Base-by-base conservation (phyloP, 148 eudicot genomes). In the Silene latifolia region DNA sequence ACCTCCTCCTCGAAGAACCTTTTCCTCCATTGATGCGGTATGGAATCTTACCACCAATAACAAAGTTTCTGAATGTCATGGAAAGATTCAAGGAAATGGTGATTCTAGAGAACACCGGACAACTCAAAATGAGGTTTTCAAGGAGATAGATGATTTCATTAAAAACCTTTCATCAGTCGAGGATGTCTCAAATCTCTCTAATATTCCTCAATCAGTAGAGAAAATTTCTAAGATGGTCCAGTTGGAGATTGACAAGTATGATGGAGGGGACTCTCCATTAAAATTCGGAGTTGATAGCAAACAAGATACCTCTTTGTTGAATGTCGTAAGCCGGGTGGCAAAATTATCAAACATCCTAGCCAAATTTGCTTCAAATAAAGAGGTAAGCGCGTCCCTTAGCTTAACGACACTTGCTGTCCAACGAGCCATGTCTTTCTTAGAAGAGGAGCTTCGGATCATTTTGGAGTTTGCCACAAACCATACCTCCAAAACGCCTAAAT, bases 361-460 rank as follows among this genome's bases (percentile, higher is more conserved):
- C 4, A 73, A 61, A 61, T 79, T 76, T 5, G 29, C 77, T 2
- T 70, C 67, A 1, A 68, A 25, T 48, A 32, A 75, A n/a, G 39
- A 73, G 19, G 64, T 67, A 15, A 54, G 10, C 19, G 2, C 21
- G 9, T 19, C 54, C 39, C 68, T 63, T 44, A 54, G 53, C 60
- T 51, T 57, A 65, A 72, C 64, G 0, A 73, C 69, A 20, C 27
- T 35, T 10, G 71, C 78, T 39, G 69, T 81, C 13, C 87, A 84
- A 15, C 79, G 69, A 11, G 78, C 82, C 18, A 81, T 84, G 82
- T 32, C 47, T 15, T 56, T 76, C 51, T 71, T 84, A 78, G 87
- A 84, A 76, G 87, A 84, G 62, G 82, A 84, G 76, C 76, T 84
- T 4, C 85, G 85, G 59, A n/a, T 70, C 12, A 72, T 78, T 64